Base-by-base conservation (phyloP, 495 filamentous ascomycete species). In the Aspergillus avenaceus region DNA sequence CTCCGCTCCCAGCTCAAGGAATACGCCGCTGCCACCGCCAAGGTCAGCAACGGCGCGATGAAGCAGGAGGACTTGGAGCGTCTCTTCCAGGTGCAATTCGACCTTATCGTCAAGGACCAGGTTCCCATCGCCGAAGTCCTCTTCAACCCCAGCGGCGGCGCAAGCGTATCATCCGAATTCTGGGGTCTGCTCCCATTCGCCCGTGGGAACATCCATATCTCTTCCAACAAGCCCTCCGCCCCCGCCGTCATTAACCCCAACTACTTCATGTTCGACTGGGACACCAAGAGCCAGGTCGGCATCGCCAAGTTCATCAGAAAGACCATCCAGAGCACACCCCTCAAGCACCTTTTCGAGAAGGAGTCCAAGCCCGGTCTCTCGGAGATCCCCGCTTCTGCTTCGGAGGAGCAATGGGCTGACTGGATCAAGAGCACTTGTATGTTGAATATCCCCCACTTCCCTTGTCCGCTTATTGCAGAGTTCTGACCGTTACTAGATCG, bases 141-240 rank as follows among this genome's bases (percentile, higher is more conserved):
- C 5, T 41, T 73, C 19, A 56, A 63, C 34, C 59, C 64, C 2
- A 57, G 41, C 5, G 56, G 61, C n/a, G 52, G 41, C 0, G 40
- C 50, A 14, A 31, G 55, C 2, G 34, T 75, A 1, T 27, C 52
- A 8, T 59, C 63, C 4, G 66, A 71, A 27, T 76, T 70, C 59
- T 79, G 74, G 75, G 45, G 42, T n/a, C 60, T 67, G 44, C 60
- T 71, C 21, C 69, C 69, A 5, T 76, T 82, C 26, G 79, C 79
- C 2, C 76, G 81, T 8, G 82, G 82, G 4, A 77, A 59, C 31
- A 72, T 84, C 42, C 82, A 85, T 55, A 80, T 83, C 41, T 53
- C 56, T 0, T 71, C 69, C 8, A 29, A 65, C 6, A 61, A 77
- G 38, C 50, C 71, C 0, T 37, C 32, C 0, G 56, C 50, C 4